Base-by-base conservation (phyloP, 768 basidiomycete species). In the Lactarius evosmus region DNA sequence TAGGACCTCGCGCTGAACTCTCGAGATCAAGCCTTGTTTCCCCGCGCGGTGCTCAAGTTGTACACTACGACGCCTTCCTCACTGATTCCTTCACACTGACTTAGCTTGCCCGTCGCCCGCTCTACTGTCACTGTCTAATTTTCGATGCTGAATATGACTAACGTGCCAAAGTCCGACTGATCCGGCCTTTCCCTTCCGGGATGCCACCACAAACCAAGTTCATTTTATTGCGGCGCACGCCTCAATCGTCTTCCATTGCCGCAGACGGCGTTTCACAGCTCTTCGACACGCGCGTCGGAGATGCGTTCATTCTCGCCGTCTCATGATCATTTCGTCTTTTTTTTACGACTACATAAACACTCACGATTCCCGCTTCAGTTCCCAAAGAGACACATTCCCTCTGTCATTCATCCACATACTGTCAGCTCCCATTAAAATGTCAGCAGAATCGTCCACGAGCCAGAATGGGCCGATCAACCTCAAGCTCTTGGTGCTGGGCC, bases 401-500 rank as follows among this genome's bases (percentile, higher is more conserved):
- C n/a, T n/a, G 22, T 16, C 34, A 2, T 7, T 25, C 54, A 55
- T 55, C 22, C 34, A 32, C 33, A 25, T 32, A 55, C 22, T 32
- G 11, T 7, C 5, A 19, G 9, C 34, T 34, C 34, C 16, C 34
- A 36, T 12, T 25, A 36, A 12, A 16, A 55, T 55, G 54, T 25
- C 54, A 33, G 9, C 22, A 6, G 34, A 36, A 0, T 55, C 34
- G 33, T 11, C 54, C 22, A 36, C 22, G 14, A 55, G 14, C 22
- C 53, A 41, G 30, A 66, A 65, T 30, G 62, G 76, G 51, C 82
- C 84, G 14, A 81, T 89, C 33, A 93, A 92, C 62, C 84, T 87
- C 73, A 93, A 93, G 75, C 81, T 93, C 3, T 82, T 93, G 8
- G 78, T 93, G 30, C 92, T 92, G 58, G 90, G 90, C 36, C 90